Base-by-base conservation (phyloP, 495 filamentous ascomycete species). In the Aspergillus biplanus region DNA sequence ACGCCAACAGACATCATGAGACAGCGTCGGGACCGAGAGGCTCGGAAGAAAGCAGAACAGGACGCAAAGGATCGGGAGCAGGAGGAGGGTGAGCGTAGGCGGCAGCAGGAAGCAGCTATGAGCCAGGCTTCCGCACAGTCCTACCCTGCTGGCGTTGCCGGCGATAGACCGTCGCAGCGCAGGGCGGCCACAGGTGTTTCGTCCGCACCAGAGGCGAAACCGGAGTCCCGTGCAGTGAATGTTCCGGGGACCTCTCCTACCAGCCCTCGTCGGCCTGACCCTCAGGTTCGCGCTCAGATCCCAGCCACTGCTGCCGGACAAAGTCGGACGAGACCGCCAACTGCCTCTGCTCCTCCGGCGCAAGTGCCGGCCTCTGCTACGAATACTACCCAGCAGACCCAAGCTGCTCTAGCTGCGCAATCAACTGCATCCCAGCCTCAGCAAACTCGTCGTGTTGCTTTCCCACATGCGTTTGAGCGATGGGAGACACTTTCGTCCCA, bases 401-500 rank as follows among this genome's bases (percentile, higher is more conserved):
- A 68, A 50, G 67, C 42, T 3, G 16, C 56, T 5, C 33, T 42
- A 9, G 7, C 61, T 6, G 49, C 59, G 47, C 66, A 59, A 33
- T 64, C 56, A 21, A 61, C 53, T 32, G 37, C 52, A 33, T 37
- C 63, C 27, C 63, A 62, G 34, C 8, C 58, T 31, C 64, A 65
- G 33, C 68, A 78, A 52, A 72, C 71, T 48, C 71, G 70, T 46
- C 81, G 82, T 33, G 73, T 75, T 16, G 77, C 89, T 4, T 96
- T 98, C 72, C 95, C 96, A 15, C 96, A 99, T 77, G 95, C 95
- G 2, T 99, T 99, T 66, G 93, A 99, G 73, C 86, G 95, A 47
- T 99, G 96, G 95, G 95, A 99, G 67, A 92, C 89, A 0, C 80
- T 99, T 7, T 98, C 96, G 0, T 95, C 96, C 13, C 95, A 97